A percentile compares a stretch with the other conserved stretches of the same genome.
Evolutionary conservation across 306 rosid genomes (phyloP).

Genomic region (Albizia julibrissin): DNA sequence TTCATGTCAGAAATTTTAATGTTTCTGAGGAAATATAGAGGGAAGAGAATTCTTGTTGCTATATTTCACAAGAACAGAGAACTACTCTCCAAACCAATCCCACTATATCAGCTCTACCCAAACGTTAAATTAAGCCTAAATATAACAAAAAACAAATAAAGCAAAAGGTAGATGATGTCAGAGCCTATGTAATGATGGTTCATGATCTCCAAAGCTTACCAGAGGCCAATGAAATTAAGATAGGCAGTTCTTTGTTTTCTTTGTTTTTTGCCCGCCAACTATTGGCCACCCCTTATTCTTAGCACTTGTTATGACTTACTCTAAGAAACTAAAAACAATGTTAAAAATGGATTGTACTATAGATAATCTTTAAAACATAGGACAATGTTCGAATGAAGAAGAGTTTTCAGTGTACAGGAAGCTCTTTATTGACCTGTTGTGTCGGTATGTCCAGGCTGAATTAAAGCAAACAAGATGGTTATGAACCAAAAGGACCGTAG

Average conservation of each 20-base stretch:
- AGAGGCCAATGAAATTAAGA: not conserved
- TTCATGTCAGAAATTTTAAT: not conserved
- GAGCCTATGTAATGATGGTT: not conserved
- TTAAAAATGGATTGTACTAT: not conserved
- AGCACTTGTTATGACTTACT: not conserved
- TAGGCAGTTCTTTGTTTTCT: not conserved
- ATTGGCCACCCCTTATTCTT: too few species aligned
- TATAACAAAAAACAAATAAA: not conserved
- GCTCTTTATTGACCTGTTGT: not conserved
- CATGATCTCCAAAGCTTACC: not conserved
- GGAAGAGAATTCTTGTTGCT: not conserved
- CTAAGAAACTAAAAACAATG: too few species aligned
- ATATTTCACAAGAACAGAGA: not conserved
- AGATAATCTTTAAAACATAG: not conserved
- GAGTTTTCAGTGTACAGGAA: too few species aligned
- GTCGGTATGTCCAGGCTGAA: not conserved
- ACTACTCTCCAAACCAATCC: not conserved
- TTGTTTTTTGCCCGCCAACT: too few species aligned
- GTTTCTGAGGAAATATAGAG: not conserved
- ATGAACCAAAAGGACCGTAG: not conserved
- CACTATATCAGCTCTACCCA: not conserved
- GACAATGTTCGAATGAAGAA: not conserved
- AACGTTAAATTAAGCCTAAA: not conserved
- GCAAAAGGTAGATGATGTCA: not conserved
- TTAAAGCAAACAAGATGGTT: not conserved